Base-by-base conservation (phyloP, 257 asterid genomes). In the Solanum piurae region DNA sequence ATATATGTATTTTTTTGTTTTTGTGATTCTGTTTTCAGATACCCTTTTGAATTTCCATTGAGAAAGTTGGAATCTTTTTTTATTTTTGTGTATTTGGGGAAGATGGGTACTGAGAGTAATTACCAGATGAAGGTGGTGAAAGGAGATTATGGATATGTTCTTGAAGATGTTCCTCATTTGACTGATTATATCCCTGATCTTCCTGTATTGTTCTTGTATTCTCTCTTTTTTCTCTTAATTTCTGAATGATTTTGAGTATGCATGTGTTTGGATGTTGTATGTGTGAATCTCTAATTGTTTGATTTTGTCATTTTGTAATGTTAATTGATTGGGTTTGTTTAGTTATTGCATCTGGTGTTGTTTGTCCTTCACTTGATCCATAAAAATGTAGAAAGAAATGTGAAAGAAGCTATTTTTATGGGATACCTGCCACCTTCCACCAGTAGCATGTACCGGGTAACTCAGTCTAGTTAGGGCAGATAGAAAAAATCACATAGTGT, bases 141-240 rank as follows among this genome's bases (percentile, higher is more conserved):
- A 55, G 97, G 97, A 77, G 92, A 91, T 31, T 88, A 71, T 31
- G 97, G 97, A 5, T 94, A 92, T 84, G 93, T 93, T 12, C 95
- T 94, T 84, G 93, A 94, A 87, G 97, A 94, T 87, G 95, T 94
- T 88, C 97, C 97, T 87, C 97, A 94, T 86, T 89, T 94, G 91
- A 73, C 89, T 88, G 97, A 94, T 88, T 94, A 93, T 93, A 89
- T 94, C 86, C 89, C 93, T 86, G 86, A 93, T 92, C 92, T 94
- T 83, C 90, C 93, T 29, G 97, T 94, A 91, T 55, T 27, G 46
- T 66, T 55, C 21, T 44, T 21, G 14, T 29, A 58, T 73, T 82
- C 60, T 12, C 27, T 21, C 6, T 10, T 37, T 20, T 75, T 1
- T 18, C 25, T 18, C 8, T 21, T 38, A 2, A 11, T 74, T 75